These are phyloP conservation scores for Sequoia sempervirens DNA, from an alignment of 75 land plant genomes.

Conservation along the genomic window DNA sequence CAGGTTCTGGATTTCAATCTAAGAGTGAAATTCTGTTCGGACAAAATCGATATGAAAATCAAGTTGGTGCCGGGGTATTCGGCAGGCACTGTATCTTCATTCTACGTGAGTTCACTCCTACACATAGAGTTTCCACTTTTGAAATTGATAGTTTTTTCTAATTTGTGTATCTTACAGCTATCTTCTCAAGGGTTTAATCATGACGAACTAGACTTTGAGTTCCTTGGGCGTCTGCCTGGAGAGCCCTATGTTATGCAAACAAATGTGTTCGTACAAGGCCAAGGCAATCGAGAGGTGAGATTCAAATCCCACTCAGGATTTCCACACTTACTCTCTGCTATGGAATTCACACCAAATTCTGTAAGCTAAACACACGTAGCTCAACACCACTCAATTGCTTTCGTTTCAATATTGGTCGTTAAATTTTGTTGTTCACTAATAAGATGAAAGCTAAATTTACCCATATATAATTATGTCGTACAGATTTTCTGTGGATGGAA, in stretches of 20 bases:
- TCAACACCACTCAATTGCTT: too few relatives aligned
- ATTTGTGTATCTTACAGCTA: constrained; percentile 1
- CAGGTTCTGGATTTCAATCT: constrained; percentile 17
- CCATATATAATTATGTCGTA: too few relatives aligned
- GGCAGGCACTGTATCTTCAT: constrained; percentile 16
- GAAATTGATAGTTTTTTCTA: too few relatives aligned
- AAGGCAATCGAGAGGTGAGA: constrained; percentile 15
- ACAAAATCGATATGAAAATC: constrained; percentile 11
- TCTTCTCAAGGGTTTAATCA: constrained; percentile 17
- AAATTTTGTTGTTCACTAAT: too few relatives aligned
- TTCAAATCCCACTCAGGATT: constrained; percentile 17
- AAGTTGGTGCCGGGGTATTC: constrained; percentile 12
- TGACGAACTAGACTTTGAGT: constrained; percentile 30
- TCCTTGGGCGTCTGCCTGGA: constrained; percentile 24
- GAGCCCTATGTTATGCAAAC: constrained; percentile 27
- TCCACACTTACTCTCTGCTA: constrained; percentile 25
- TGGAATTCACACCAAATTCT: constrained; percentile 27
- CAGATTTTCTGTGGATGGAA: constrained; percentile 13
- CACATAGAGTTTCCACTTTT: too few relatives aligned
- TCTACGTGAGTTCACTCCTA: constrained; percentile 9
- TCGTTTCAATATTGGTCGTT: too few relatives aligned
- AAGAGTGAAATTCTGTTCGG: constrained; percentile 11
- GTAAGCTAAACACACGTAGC: constrained; percentile 1
- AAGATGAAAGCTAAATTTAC: too few relatives aligned
- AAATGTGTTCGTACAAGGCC: constrained; percentile 21